Evolutionary conservation across 768 basidiomycete genomes (phyloP).

Genomic region (Coprinellus aureogranulatus): DNA sequence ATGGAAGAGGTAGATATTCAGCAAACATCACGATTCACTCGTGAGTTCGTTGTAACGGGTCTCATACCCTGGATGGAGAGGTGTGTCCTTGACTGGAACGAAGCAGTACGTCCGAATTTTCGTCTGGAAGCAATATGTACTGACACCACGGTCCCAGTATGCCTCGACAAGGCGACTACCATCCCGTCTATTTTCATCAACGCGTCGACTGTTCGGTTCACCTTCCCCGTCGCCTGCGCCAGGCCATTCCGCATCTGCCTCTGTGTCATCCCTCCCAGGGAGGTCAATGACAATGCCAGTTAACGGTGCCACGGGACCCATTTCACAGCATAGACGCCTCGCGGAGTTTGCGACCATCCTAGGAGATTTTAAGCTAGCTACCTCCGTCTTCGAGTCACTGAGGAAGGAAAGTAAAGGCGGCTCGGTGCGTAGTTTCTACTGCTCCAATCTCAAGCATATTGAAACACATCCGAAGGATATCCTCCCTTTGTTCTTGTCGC

Average conservation of each 20-base stretch:
- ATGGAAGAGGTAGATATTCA: conserved; percentile 74
- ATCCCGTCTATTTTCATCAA: conserved; percentile 82
- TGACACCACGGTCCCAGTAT: conserved; percentile 42
- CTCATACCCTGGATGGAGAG: conserved; percentile 97
- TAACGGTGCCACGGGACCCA: conserved; percentile 35
- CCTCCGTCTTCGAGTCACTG: conserved; percentile 79
- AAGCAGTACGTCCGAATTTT: conserved; percentile 48
- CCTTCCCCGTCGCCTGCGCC: conserved; percentile 48
- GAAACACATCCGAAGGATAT: conserved; percentile 60
- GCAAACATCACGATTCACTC: conserved; percentile 70
- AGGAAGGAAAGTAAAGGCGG: conserved; percentile 87
- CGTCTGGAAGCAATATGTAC: background rate
- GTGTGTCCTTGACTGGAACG: conserved; percentile 91
- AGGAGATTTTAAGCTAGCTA: conserved; percentile 85
- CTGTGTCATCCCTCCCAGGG: conserved; percentile 39
- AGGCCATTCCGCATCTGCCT: conserved; percentile 35
- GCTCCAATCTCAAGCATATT: conserved; percentile 1
- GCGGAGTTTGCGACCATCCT: conserved; percentile 95
- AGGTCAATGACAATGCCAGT: conserved; percentile 35
- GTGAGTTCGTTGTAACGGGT: conserved; percentile 88
- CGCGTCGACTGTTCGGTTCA: conserved; percentile 72
- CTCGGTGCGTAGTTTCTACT: conserved; percentile 51
- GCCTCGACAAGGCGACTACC: conserved; percentile 76
- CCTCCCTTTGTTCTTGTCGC: conserved; percentile 66
- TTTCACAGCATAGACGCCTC: conserved; percentile 77